These are phyloP conservation scores for Allium fistulosum DNA, from an alignment of 106 monocot species.

Conservation along the genomic window DNA sequence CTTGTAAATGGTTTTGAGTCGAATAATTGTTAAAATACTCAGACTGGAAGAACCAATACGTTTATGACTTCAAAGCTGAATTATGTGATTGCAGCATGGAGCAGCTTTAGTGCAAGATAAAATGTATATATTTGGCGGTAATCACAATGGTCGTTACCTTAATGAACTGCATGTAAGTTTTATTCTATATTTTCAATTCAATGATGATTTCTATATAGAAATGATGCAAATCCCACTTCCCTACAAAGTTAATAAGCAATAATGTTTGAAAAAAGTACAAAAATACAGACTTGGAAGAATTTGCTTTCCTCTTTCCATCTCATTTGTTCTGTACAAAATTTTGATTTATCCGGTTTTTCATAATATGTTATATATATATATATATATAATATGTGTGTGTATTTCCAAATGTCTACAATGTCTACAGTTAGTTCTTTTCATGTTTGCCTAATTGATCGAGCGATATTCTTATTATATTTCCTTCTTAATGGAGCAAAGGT, in stretches of 20 bases:
- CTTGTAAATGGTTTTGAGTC: not conserved
- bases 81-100: conserved; percentile 59
- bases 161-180: conserved; percentile 79
- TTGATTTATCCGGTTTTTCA: too few relatives aligned
- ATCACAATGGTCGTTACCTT: conserved; percentile 97
- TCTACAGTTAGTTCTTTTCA: not conserved
- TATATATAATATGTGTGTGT: not conserved
- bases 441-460: not conserved
- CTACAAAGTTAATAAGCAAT: not conserved
- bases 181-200: not conserved
- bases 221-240: not conserved
- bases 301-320: not conserved
- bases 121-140: conserved; percentile 97
- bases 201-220: not conserved
- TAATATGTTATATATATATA: too few relatives aligned
- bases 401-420: not conserved
- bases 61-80: conserved; percentile 6
- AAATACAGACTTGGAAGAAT: not conserved
- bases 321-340: not conserved
- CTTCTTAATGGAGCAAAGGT: conserved; percentile 40
- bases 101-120: conserved; percentile 87
- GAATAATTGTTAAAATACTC: not conserved
- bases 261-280: not conserved
- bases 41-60: not conserved
- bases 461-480: not conserved